A percentile compares a stretch with the other conserved stretches of the same genome.
Evolutionary conservation across 495 filamentous ascomycete genomes (phyloP).

Genomic region (Geoglossum glabrum): DNA sequence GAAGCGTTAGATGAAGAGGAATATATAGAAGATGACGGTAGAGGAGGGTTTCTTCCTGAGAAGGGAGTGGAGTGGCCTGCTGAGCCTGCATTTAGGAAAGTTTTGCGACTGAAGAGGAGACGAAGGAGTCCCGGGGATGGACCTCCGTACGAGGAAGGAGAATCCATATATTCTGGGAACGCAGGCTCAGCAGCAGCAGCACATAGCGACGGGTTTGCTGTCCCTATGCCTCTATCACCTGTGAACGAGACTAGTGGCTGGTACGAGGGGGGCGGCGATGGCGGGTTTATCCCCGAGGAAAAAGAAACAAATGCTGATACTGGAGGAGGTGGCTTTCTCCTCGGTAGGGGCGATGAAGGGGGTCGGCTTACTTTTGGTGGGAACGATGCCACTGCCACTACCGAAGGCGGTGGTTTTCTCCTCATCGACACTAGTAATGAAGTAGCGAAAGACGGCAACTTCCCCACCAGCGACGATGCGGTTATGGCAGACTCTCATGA

Average conservation of each 20-base stretch:
- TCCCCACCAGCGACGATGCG: not conserved
- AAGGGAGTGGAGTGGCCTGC: constrained; percentile 19
- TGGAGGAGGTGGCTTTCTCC: constrained; percentile 16
- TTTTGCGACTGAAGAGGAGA: not conserved
- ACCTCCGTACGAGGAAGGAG: not conserved
- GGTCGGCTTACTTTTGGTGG: too few species aligned
- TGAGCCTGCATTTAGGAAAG: not conserved
- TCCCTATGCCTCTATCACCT: not conserved
- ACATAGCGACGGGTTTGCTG: not conserved
- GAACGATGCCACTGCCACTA: not conserved
- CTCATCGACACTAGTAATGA: not conserved
- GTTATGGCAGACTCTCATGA: too few species aligned
- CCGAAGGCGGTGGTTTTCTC: not conserved
- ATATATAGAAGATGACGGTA: constrained; percentile 12
- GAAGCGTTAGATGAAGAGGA: constrained; percentile 12
- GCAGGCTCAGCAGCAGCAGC: not conserved
- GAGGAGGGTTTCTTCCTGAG: constrained; percentile 29
- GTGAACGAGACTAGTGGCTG: not conserved
- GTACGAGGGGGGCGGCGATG: not conserved
- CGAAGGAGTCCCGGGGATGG: not conserved
- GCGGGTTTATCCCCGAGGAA: constrained; percentile 10
- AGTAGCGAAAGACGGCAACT: not conserved
- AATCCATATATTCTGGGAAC: not conserved
- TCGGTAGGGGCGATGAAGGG: constrained; percentile 6
- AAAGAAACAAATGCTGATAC: not conserved